Conservation (phyloP, 2,329 filamentous ascomycete species). For the Allantophomopsis cytisporea region DNA sequence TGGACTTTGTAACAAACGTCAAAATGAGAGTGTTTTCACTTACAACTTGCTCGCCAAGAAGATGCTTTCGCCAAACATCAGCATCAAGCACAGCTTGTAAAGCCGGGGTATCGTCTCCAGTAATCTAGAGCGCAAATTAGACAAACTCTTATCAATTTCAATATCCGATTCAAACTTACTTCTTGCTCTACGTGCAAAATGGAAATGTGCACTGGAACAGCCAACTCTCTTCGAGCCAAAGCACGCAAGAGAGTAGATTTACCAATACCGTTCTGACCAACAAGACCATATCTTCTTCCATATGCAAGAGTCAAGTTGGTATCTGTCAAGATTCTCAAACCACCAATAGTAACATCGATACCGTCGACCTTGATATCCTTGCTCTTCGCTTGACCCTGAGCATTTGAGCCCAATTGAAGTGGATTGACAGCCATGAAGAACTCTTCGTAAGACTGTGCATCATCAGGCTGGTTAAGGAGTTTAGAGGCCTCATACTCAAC, state of each 20-base stretch:
- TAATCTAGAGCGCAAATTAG: constrained; percentile 44
- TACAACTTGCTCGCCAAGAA: constrained; percentile 77
- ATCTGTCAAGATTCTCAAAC: constrained; percentile 78
- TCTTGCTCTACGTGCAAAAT: constrained; percentile 99
- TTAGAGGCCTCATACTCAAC: constrained; percentile 95
- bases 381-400: constrained; percentile 66
- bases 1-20: too few relatives aligned
- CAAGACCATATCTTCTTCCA: constrained; percentile 87
- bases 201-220: constrained; percentile 93
- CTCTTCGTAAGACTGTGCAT: constrained; percentile 89
- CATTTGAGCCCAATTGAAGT: constrained; percentile 64
- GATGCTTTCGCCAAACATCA: constrained; percentile 95
- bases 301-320: constrained; percentile 84
- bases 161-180: constrained; percentile 30
- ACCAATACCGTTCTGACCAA: constrained; percentile 98
- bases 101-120: constrained; percentile 87
- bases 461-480: constrained; percentile 70
- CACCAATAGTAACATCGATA: constrained; percentile 87
- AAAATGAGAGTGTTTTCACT: constrained; percentile 17
- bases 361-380: constrained; percentile 98
- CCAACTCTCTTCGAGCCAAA: constrained; percentile 80
- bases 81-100: constrained; percentile 92
- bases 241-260: constrained; percentile 91
- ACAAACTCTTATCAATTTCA: background rate
- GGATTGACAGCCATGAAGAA: constrained; percentile 99